A percentile compares a stretch with the other conserved stretches of the same genome.
These are phyloP conservation scores for Stenocarpella maydis DNA, from an alignment of 2,329 filamentous ascomycete species.

Conservation along the genomic window DNA sequence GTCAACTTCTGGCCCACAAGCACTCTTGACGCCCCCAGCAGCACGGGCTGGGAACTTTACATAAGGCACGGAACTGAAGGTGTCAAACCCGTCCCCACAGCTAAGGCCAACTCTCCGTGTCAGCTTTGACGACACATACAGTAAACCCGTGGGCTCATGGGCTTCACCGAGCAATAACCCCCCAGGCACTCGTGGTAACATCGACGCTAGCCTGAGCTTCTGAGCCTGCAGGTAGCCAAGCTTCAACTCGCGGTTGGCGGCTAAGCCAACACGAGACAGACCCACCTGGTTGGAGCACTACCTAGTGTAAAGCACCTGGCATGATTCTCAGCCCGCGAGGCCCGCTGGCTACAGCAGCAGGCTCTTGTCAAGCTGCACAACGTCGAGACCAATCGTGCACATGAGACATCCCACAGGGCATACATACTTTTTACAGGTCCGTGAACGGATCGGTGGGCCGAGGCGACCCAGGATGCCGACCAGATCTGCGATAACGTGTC, in stretches of 20 bases:
- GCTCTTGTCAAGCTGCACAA: neutral
- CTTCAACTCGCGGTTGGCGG: neutral
- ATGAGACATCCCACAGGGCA: neutral
- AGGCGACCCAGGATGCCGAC: constrained; percentile 23
- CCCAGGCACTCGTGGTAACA: neutral
- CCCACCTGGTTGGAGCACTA: constrained; percentile 2
- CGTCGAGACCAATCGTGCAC: neutral
- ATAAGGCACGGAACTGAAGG: neutral
- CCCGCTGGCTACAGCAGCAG: neutral
- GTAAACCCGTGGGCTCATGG: too few relatives aligned
- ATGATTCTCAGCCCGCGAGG: constrained; percentile 7
- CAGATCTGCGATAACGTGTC: constrained; percentile 22
- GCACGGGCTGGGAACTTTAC: neutral
- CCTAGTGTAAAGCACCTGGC: constrained; percentile 9
- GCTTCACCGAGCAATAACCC: neutral
- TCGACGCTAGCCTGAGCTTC: neutral
- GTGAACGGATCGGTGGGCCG: neutral
- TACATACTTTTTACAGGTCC: constrained; percentile 6
- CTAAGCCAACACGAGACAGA: neutral
- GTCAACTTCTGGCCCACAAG: neutral
- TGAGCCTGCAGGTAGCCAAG: neutral
- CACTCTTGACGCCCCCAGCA: neutral
- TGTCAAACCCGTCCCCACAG: neutral
- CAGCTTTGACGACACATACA: neutral
- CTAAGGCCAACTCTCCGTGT: neutral